Evolutionary conservation across 345 rosid genomes (phyloP).

Genomic region (Camelina neglecta): DNA sequence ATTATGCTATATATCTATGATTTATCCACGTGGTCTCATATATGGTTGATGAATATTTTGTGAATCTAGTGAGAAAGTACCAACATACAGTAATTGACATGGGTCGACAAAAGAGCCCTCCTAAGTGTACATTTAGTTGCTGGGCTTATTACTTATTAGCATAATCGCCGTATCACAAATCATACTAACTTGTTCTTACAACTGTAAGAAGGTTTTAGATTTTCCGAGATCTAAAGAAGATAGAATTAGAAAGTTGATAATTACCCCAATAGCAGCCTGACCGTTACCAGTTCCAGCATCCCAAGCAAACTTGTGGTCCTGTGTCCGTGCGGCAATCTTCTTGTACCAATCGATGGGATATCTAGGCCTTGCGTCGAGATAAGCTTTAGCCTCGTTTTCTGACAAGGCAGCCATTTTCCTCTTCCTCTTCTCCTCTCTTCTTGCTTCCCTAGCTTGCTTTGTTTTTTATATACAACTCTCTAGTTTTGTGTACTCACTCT

Average conservation of each 20-base stretch:
- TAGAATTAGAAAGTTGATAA: background rate
- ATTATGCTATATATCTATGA: background rate
- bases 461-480: background rate
- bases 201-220: background rate
- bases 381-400: conserved; percentile 43
- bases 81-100: background rate
- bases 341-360: conserved; percentile 42
- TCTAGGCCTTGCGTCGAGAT: conserved; percentile 41
- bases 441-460: background rate
- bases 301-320: conserved; percentile 36
- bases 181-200: background rate
- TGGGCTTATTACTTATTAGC: background rate
- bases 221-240: background rate
- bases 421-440: background rate
- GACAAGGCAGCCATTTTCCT: conserved; percentile 38
- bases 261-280: conserved; percentile 45
- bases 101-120: background rate
- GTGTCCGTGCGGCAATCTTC: conserved; percentile 37
- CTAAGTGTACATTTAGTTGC: background rate
- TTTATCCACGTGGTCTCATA: background rate
- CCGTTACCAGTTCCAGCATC: conserved; percentile 46
- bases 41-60: background rate
- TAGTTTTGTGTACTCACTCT: background rate
- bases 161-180: conserved; percentile 4
- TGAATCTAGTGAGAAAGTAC: background rate